Base-by-base conservation (phyloP, 2,329 filamentous ascomycete species). In the Sporothrix dimorphospora region DNA sequence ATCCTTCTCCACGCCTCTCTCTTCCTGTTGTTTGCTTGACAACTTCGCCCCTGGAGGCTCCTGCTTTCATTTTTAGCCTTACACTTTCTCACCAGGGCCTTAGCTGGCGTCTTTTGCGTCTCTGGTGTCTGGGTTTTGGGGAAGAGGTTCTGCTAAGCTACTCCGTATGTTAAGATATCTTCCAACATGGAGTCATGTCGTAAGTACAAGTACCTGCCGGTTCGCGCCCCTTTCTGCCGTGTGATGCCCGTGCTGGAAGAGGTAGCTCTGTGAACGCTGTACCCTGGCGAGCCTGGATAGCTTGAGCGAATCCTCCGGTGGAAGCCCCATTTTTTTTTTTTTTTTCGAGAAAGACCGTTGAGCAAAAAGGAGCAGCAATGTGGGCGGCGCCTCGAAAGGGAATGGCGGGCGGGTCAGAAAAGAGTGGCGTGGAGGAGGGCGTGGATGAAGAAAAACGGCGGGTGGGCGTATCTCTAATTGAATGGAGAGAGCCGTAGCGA, bases 271-370 rank as follows among this genome's bases (percentile, higher is more conserved):
- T n/a, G 71, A 7, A 79, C 19, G 30, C 55, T 14, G 67, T 49
- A 79, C 42, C 40, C n/a, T n/a, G n/a, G n/a, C 21, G 14, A 47
- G 8, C 7, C 19, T 24, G 27, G 38, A 34, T 11, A 67, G 63
- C 63, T 79, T 81, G 78, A 80, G 79, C 82, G 80, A 84, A 84
- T 82, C 80, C 81, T 84, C 82, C 82, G 83, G 84, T 75, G 76
- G 75, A 76, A 77, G 83, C 77, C 81, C 83, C 83, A 81, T 81
- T 79, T 81, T 82, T 82, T 80, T 81, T 40, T 81, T 81, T 79
- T 81, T 82, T 82, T 80, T 81, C 40, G 38, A 82, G 79, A 83
- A 82, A 74, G 79, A 80, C 81, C 82, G 83, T 85, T 84, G 82
- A 83, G 79, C 51, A 69, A 72, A 82, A 83, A 82, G 73, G 79